Base-by-base conservation (phyloP, 1,139 yeast genomes). In the Dujonia santamariae region DNA sequence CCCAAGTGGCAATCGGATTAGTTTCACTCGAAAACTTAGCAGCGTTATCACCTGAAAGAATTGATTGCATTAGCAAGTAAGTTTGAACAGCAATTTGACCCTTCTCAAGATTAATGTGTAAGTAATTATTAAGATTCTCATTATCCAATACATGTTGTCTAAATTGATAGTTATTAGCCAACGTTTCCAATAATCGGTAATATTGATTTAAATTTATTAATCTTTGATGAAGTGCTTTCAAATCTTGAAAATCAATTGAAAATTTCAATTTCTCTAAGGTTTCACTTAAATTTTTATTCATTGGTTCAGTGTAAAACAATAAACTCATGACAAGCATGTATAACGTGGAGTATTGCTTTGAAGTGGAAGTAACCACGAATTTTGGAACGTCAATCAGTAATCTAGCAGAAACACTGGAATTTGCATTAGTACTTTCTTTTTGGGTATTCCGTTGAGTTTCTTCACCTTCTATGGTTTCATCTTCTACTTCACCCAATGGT, bases 1-100 rank as follows among this genome's bases (percentile, higher is more conserved):
- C 63, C 85, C 92, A 83, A 39, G 75, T 73, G 12, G 60, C 50
- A 37, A 48, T 47, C 6, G 62, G 50, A 41, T 43, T 40, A 26
- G 37, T 33, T 16, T 47, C 45, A 13, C n/a, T 26, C 4, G 30
- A 27, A 12, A 7, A 7, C 16, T 13, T 13, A 5, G 23, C 16
- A 9, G 7, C 9, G 31, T 54, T 47, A 30, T 63, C 66, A 0
- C 75, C 76, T 3, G 63, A 53, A 18, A 67, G 52, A n/a, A 70
- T 51, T 1, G 72, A 61, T 36, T 59, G 61, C 53, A 68, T 56
- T 47, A 68, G 49, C 14, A 69, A 46, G 37, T 56, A 63, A 2
- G 69, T 54, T 34, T 69, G 73, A 15, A 59, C 56, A 8, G 54
- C 47, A 5, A 61, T 43, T 14, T 59, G 63, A 3, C 49, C 54